phyloP scores from a whole-genome alignment of 2,329 filamentous ascomycete genomes.

The Ciborinia camelliae region DNA sequence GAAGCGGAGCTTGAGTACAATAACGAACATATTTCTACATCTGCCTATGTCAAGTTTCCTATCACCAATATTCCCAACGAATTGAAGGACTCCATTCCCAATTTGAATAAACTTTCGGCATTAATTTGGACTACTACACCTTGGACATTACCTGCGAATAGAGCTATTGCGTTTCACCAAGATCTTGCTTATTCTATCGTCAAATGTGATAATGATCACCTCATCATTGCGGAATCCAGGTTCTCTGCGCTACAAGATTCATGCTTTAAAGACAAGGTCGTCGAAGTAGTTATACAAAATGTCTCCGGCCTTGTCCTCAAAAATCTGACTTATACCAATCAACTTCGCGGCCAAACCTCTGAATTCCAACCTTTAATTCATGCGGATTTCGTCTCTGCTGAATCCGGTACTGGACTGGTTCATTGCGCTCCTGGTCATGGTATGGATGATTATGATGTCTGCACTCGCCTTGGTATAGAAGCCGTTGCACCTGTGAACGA shows the following conservation, averaged over 20 bases:
- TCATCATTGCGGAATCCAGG: conserved; percentile 70
- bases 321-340: conserved; percentile 65
- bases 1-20: conserved; percentile 84
- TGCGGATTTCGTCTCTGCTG: conserved; percentile 83
- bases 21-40: conserved; percentile 66
- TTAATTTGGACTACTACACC: conserved; percentile 99
- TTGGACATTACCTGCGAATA: conserved; percentile 94
- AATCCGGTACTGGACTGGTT: conserved; percentile 92
- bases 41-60: conserved; percentile 79
- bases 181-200: conserved; percentile 73
- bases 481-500: conserved; percentile 82
- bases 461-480: conserved; percentile 64
- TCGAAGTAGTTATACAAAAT: conserved; percentile 49
- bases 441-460: conserved; percentile 91
- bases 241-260: conserved; percentile 55
- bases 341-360: conserved; percentile 58
- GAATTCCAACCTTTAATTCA: conserved; percentile 67
- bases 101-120: conserved; percentile 58
- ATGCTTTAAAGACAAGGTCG: conserved; percentile 38
- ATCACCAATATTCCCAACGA: conserved; percentile 49
- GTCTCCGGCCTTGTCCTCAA: conserved; percentile 65
- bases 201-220: conserved; percentile 51
- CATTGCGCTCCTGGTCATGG: conserved; percentile 93
- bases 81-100: conserved; percentile 42
- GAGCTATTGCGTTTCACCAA: conserved; percentile 76